Evolutionary conservation across 1,284 basidiomycete species (phyloP), one percentile per base, ranked within the genome.

Genomic region (Naganishia albida): DNA sequence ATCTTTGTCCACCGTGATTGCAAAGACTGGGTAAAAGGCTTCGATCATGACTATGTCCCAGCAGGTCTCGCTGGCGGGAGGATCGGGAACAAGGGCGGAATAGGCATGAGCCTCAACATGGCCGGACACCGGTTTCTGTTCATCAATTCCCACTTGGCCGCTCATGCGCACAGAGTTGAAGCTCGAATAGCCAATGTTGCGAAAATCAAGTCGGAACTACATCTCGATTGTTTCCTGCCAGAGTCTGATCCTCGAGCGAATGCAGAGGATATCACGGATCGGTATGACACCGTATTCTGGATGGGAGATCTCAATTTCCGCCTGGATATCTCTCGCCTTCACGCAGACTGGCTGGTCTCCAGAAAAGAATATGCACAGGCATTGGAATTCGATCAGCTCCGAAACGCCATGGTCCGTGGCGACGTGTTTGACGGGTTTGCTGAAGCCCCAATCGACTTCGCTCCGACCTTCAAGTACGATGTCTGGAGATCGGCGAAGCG

Each of bases 81-180:
- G 15, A 71, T 84, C 13, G 83, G 83, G 6, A 83, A 83, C 72
- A 83, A 83, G 70, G 82, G 82, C 39, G 79, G 76, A 51, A 76
- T 77, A 34, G 83, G 82, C 18, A 81, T 84, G 70, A 80, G 80
- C 53, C 70, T 85, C 44, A 79, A 82, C 53, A 76, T 85, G 20
- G 82, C 78, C n/a, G 74, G 74, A 20, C 80, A 81, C 23, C 74
- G 82, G 0, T 74, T 85, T 43, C 76, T 85, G 1, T 85, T 85
- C 67, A 78, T 85, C 68, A 84, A 83, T 48, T 81, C 83, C 0
- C 84, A 85, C 69, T 73, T 85, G 15, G 83, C 84, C 0, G 82
- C 81, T 0, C 82, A 83, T 68, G 77, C 80, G 0, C 73, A 73
- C 52, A 71, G 78, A 1, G 68, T 75, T 20, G 69, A 73, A 28